Percentiles rank a stretch among this genome's conserved stretches.
phyloP scores from a whole-genome alignment of 225 moss, liverwort and hornwort species.

The Lunularia cruciata region DNA sequence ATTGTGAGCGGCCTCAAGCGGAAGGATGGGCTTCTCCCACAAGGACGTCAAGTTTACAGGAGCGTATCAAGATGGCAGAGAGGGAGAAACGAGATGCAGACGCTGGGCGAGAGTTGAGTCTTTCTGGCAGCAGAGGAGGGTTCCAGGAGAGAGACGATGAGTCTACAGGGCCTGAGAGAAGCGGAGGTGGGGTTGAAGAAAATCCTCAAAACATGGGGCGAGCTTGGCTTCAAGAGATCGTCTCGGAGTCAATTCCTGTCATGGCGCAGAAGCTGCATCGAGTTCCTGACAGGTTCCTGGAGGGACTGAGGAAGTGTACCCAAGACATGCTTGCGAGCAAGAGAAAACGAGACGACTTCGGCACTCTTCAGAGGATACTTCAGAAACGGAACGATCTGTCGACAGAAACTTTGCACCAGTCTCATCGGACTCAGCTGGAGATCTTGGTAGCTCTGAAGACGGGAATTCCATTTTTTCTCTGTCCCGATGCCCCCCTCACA shows the following conservation, averaged over 20 bases:
- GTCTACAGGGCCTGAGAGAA: conserved; percentile 36
- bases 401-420: conserved; percentile 61
- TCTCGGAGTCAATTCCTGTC: conserved; percentile 69
- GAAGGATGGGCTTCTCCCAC: conserved; percentile 87
- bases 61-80: conserved; percentile 44
- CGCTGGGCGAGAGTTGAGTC: conserved; percentile 41
- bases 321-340: conserved; percentile 85
- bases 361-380: conserved; percentile 80
- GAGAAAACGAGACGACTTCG: conserved; percentile 82
- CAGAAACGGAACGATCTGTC: conserved; percentile 72
- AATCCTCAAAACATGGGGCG: conserved; percentile 37
- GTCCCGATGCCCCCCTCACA: conserved; percentile 70
- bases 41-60: conserved; percentile 71
- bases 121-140: conserved; percentile 44
- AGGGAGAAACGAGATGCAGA: conserved; percentile 64
- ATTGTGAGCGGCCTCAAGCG: conserved; percentile 30
- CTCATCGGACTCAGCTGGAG: conserved; percentile 88
- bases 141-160: conserved; percentile 44
- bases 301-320: conserved; percentile 72
- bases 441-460: conserved; percentile 90
- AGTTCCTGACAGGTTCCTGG: conserved; percentile 64
- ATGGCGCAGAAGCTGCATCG: conserved; percentile 89
- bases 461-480: conserved; percentile 84
- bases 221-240: conserved; percentile 74
- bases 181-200: conserved; percentile 23